Evolutionary conservation across 495 filamentous ascomycete genomes (phyloP).

Genomic region (Talaromyces trachyspermus): DNA sequence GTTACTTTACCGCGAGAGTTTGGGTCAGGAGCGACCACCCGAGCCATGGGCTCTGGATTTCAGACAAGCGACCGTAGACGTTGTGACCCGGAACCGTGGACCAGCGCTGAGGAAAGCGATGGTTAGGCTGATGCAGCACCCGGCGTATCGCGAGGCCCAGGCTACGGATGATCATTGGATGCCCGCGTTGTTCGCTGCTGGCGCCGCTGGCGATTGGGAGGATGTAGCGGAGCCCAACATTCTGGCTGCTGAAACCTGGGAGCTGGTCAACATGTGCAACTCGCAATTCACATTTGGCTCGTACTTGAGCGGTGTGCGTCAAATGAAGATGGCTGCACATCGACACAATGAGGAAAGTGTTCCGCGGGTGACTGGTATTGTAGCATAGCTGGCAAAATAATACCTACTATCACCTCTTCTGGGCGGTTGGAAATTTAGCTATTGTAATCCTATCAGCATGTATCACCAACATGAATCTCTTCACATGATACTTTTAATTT

Average conservation of each 20-base stretch:
- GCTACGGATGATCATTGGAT: conserved; percentile 60
- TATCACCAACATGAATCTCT: not conserved
- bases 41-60: conserved; percentile 52
- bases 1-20: conserved; percentile 52
- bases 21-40: conserved; percentile 48
- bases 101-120: conserved; percentile 40
- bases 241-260: conserved; percentile 53
- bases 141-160: conserved; percentile 52
- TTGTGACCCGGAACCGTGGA: conserved; percentile 40
- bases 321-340: not conserved
- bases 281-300: conserved; percentile 45
- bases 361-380: not conserved
- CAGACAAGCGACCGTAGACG: conserved; percentile 51
- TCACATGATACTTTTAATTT: not conserved
- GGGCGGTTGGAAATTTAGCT: not conserved
- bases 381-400: not conserved
- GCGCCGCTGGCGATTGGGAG: conserved; percentile 41
- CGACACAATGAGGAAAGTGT: not conserved
- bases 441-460: not conserved
- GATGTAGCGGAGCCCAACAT: conserved; percentile 33
- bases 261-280: conserved; percentile 60
- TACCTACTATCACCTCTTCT: not conserved
- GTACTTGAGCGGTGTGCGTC: not conserved
- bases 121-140: conserved; percentile 54
- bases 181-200: conserved; percentile 49